A percentile compares a stretch with the other conserved stretches of the same genome.
These are phyloP conservation scores for Geotrichum australiense DNA, from an alignment of 1,139 yeast species.

Conservation along the genomic window DNA sequence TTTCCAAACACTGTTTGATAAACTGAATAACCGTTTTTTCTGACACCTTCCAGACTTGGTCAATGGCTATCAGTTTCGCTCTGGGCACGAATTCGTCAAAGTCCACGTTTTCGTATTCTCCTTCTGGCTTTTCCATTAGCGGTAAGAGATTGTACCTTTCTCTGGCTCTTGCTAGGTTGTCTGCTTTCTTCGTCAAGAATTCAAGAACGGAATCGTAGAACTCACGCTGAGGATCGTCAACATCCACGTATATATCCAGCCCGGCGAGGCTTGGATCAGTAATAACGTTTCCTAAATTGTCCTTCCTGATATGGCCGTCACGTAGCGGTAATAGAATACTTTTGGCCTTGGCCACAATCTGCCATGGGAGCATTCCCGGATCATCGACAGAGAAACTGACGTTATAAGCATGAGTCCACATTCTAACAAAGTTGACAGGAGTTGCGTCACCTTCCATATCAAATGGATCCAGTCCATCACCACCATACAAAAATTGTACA, in stretches of 20 bases:
- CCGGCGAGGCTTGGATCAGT: conserved; percentile 34
- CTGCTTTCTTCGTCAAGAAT: conserved; percentile 53
- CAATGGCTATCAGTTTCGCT: conserved; percentile 45
- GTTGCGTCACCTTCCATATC: conserved; percentile 99
- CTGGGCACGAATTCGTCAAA: conserved; percentile 40
- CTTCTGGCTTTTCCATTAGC: conserved; percentile 40
- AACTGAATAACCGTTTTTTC: conserved; percentile 55
- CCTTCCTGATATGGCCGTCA: conserved; percentile 52
- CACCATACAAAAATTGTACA: conserved; percentile 97
- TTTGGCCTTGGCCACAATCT: conserved; percentile 52
- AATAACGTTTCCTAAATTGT: conserved; percentile 61
- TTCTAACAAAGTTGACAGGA: conserved; percentile 88
- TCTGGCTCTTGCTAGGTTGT: conserved; percentile 51
- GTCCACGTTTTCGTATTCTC: conserved; percentile 38
- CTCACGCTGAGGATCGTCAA: conserved; percentile 76
- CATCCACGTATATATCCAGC: conserved; percentile 50
- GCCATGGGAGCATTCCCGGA: conserved; percentile 60
- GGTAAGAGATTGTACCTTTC: conserved; percentile 45
- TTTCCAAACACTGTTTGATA: conserved; percentile 67
- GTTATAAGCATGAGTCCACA: conserved; percentile 89
- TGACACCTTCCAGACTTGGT: conserved; percentile 71
- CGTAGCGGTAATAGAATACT: conserved; percentile 56
- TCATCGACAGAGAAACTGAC: conserved; percentile 56
- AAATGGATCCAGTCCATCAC: conserved; percentile 96
- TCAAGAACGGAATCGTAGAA: conserved; percentile 70